phyloP scores from a whole-genome alignment of 139 green algal genomes.

The Spirogloea muscicola region DNA sequence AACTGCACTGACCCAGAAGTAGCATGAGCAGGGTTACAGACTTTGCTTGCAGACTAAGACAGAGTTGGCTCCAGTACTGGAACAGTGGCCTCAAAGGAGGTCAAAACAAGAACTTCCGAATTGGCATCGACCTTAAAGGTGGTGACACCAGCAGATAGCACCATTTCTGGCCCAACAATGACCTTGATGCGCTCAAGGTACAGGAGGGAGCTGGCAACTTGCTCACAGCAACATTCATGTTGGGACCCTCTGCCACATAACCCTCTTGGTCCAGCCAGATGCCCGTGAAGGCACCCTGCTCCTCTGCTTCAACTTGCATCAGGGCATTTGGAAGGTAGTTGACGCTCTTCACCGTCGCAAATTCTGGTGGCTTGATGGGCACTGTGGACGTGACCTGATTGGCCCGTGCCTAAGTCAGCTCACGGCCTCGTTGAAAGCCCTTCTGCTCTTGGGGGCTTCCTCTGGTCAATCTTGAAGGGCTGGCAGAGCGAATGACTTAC shows the following conservation, averaged over 20 bases:
- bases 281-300: constrained; percentile 29
- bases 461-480: neutral
- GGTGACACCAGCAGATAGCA: no score
- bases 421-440: neutral
- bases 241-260: constrained; percentile 28
- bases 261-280: constrained; percentile 47
- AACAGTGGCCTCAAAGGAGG: no score
- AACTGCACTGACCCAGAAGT: no score
- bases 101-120: no score
- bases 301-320: constrained; percentile 20
- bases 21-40: no score
- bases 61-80: no score
- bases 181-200: no score
- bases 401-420: neutral
- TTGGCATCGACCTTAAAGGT: no score
- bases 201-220: no score
- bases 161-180: no score
- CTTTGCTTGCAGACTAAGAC: no score
- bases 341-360: constrained; percentile 49
- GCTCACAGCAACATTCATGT: constrained; percentile 45
- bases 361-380: constrained; percentile 46
- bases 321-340: constrained; percentile 50
- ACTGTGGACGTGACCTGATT: constrained; percentile 45
- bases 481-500: constrained; percentile 1
- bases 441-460: neutral